These are phyloP conservation scores for Zygosaccharomyces lentus DNA, from an alignment of 805 yeast species.

Conservation along the genomic window DNA sequence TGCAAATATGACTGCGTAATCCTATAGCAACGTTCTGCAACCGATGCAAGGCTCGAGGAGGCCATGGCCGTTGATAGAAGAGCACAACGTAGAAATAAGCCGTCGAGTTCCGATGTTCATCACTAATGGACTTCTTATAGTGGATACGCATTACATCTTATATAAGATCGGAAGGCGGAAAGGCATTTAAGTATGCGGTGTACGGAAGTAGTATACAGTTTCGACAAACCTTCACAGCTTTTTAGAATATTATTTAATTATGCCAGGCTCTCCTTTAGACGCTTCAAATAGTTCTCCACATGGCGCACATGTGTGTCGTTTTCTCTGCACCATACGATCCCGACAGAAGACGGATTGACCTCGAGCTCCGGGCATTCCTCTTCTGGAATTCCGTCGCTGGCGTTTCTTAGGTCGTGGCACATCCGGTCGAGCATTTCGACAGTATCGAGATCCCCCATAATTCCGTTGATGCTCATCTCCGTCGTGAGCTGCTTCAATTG, in stretches of 20 bases:
- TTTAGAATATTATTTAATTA: background rate
- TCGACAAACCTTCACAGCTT: background rate
- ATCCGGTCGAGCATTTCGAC: constrained; percentile 24
- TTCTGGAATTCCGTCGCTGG: constrained; percentile 25
- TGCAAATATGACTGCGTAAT: constrained; percentile 27
- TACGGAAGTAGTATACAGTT: constrained; percentile 1
- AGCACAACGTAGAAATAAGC: too few species aligned
- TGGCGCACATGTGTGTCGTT: constrained; percentile 18
- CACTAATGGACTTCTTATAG: background rate
- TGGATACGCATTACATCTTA: background rate
- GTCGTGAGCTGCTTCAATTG: constrained; percentile 19
- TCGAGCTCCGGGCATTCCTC: constrained; percentile 8
- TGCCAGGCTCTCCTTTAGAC: constrained; percentile 20
- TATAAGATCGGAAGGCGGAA: background rate
- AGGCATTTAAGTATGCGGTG: constrained; percentile 3
- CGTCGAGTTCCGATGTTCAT: too few species aligned
- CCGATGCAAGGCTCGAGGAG: constrained; percentile 12
- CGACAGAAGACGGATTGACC: constrained; percentile 7
- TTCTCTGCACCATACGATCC: constrained; percentile 29
- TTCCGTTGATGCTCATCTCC: constrained; percentile 35
- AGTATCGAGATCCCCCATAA: constrained; percentile 31
- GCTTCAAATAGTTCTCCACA: constrained; percentile 23
- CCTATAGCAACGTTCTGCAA: constrained; percentile 26
- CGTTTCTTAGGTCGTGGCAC: constrained; percentile 17
- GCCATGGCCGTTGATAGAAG: background rate